These are phyloP conservation scores for Hyaloperonospora brassicae DNA, from an alignment of 352 stramenopile genomes.

Conservation along the genomic window DNA sequence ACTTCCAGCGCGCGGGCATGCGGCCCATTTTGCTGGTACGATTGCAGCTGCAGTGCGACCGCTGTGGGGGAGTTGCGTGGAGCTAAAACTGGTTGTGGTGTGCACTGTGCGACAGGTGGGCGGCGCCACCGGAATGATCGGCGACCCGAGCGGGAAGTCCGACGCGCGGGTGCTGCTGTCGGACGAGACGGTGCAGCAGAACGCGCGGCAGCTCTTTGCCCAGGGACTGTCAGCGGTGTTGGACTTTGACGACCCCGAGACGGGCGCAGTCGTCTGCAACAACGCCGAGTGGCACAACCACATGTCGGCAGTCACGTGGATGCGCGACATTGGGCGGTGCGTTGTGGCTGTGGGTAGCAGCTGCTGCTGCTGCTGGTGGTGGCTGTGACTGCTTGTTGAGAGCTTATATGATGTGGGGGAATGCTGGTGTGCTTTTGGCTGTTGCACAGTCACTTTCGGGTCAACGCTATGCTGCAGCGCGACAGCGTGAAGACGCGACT, in stretches of 20 bases:
- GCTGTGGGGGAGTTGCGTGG: background rate
- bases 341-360: background rate
- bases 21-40: constrained; percentile 85
- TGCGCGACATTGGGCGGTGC: constrained; percentile 92
- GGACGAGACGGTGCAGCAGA: constrained; percentile 88
- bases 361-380: background rate
- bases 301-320: constrained; percentile 94
- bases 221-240: constrained; percentile 92
- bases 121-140: constrained; percentile 90
- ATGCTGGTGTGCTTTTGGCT: background rate
- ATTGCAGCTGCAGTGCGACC: background rate
- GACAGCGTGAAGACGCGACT: constrained; percentile 97
- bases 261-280: constrained; percentile 94
- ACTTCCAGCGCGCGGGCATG: constrained; percentile 81
- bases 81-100: background rate
- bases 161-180: constrained; percentile 93
- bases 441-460: constrained; percentile 85
- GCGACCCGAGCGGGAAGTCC: constrained; percentile 97
- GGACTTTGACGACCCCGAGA: constrained; percentile 85
- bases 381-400: background rate
- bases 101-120: constrained; percentile 28
- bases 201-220: constrained; percentile 90
- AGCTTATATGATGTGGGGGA: background rate
- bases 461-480: constrained; percentile 98
- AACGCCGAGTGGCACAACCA: constrained; percentile 96